Evolutionary conservation across 805 yeast genomes (phyloP).

Genomic region (Candida sphagnicola): DNA sequence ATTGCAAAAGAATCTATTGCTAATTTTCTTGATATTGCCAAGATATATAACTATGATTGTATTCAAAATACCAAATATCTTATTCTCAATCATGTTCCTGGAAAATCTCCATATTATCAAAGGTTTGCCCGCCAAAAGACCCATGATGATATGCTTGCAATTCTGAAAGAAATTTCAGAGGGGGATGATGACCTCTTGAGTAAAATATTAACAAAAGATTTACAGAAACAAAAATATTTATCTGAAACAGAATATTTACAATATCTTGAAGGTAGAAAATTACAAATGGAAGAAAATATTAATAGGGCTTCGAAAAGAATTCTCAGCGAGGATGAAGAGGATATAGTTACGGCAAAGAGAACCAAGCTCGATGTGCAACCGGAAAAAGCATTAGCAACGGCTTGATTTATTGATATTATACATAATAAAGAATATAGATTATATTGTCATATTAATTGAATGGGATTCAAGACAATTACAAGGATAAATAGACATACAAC

Average conservation of each 20-base stretch:
- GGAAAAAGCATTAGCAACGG: not conserved
- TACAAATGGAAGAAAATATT: conserved; percentile 4
- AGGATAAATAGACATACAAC: no score
- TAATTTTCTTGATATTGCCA: conserved; percentile 55
- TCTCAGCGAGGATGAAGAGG: not conserved
- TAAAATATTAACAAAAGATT: conserved; percentile 25
- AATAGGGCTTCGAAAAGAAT: not conserved
- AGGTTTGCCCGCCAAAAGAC: conserved; percentile 49
- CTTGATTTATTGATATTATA: no score
- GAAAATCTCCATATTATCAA: conserved; percentile 60
- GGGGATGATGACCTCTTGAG: conserved; percentile 36
- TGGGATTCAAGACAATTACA: no score
- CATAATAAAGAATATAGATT: not conserved
- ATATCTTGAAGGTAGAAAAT: conserved; percentile 5
- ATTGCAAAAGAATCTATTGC: conserved; percentile 53
- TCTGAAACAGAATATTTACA: conserved; percentile 10
- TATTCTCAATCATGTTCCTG: conserved; percentile 74
- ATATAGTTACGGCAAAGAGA: not conserved
- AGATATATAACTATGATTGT: conserved; percentile 53
- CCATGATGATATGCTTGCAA: conserved; percentile 42
- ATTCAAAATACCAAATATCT: conserved; percentile 78
- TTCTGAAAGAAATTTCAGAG: conserved; percentile 29
- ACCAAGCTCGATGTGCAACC: not conserved
- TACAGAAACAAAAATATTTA: conserved; percentile 25
- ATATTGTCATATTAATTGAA: no score